phyloP scores from a whole-genome alignment of 2,329 filamentous ascomycete species.

The Phyllosticta capitalensis region DNA sequence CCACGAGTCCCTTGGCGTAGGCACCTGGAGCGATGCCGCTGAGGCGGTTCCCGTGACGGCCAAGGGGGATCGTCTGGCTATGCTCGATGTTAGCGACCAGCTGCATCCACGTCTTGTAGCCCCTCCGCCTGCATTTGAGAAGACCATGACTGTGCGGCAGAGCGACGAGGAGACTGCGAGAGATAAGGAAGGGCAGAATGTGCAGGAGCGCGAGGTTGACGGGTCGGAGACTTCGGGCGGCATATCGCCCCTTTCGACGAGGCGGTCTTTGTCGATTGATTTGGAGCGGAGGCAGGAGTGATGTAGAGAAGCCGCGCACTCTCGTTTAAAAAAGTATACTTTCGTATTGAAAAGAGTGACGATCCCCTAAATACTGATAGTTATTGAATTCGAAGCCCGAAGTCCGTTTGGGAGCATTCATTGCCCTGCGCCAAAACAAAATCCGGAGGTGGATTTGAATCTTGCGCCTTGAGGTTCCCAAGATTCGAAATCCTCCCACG shows the following conservation, averaged over 20 bases:
- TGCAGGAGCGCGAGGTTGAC: not conserved
- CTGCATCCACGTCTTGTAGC: not conserved
- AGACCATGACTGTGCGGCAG: not conserved
- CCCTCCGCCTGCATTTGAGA: not conserved
- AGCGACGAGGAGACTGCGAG: constrained; percentile 1
- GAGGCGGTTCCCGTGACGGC: constrained; percentile 1
- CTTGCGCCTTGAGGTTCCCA: too few species aligned
- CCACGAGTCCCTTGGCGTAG: constrained; percentile 5
- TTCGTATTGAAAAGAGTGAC: too few species aligned
- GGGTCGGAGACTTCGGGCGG: not conserved
- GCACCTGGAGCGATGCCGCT: constrained; percentile 11
- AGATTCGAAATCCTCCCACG: too few species aligned
- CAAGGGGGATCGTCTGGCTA: not conserved
- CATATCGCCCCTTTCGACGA: not conserved
- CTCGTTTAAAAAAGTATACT: too few species aligned
- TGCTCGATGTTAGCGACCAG: constrained; percentile 2
- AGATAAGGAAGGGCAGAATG: not conserved
- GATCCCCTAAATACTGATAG: too few species aligned
- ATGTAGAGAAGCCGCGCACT: not conserved
- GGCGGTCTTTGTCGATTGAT: not conserved
- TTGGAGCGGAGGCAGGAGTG: not conserved
- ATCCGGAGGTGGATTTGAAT: too few species aligned
- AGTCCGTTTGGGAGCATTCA: too few species aligned
- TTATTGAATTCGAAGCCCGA: too few species aligned
- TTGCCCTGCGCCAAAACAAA: too few species aligned